Evolutionary conservation across 169 alveolate species (phyloP).

Genomic region (Miamiensis avidus): DNA sequence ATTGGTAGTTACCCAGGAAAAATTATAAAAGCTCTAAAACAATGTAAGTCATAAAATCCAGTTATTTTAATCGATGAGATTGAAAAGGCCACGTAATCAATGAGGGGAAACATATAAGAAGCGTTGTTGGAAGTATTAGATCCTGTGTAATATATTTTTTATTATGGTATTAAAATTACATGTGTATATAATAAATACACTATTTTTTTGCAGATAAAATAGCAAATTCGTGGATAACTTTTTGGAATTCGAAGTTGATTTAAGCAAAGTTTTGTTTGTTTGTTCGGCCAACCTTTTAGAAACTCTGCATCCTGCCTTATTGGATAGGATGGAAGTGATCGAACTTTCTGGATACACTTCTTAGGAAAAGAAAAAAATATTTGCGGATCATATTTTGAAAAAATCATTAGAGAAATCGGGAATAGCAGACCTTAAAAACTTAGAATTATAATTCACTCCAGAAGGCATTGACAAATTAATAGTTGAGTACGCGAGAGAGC

Average conservation of each 20-base stretch:
- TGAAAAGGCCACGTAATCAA: slow-evolving; percentile 64
- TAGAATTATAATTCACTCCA: slow-evolving; percentile 35
- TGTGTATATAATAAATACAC: too few relatives aligned
- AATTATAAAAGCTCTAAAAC: slow-evolving; percentile 54
- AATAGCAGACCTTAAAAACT: not conserved
- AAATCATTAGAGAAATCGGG: slow-evolving; percentile 61
- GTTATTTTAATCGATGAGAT: slow-evolving; percentile 79
- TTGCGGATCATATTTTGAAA: slow-evolving; percentile 55
- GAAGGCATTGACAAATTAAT: slow-evolving; percentile 38
- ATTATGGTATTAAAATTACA: too few relatives aligned
- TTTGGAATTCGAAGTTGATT: slow-evolving; percentile 68
- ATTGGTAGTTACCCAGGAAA: slow-evolving; percentile 76
- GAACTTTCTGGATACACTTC: slow-evolving; percentile 72
- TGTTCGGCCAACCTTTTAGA: slow-evolving; percentile 71
- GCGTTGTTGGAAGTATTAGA: slow-evolving; percentile 80
- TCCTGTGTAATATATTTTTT: slow-evolving; percentile 39
- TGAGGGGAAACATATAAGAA: slow-evolving; percentile 68
- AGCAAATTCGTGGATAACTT: slow-evolving; percentile 66
- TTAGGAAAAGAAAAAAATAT: slow-evolving; percentile 62
- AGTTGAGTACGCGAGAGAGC: slow-evolving; percentile 49
- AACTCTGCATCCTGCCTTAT: slow-evolving; percentile 65
- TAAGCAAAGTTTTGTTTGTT: slow-evolving; percentile 67
- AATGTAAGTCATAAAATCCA: slow-evolving; percentile 65
- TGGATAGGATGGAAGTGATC: slow-evolving; percentile 73
- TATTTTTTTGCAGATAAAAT: slow-evolving; percentile 31